phyloP scores from a whole-genome alignment of 1,139 yeast genomes.

The Protomyces pachydermus region DNA sequence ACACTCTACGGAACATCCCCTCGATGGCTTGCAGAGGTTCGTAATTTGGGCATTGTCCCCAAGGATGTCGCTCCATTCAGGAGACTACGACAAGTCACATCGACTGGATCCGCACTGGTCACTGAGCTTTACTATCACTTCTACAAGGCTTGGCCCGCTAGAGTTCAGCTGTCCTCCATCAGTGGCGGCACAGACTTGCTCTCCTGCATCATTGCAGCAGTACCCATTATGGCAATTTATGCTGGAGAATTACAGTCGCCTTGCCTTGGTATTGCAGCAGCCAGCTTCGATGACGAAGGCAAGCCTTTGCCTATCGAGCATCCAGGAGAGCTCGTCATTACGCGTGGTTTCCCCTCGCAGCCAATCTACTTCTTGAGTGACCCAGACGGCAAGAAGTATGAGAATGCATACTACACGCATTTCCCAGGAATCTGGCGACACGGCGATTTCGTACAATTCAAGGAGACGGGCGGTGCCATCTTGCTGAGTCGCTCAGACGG shows the following conservation, averaged over 20 bases:
- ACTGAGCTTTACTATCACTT: slow-evolving; percentile 33
- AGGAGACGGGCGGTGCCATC: slow-evolving; percentile 31
- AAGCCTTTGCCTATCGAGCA: slow-evolving; percentile 23
- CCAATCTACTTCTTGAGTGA: slow-evolving; percentile 34
- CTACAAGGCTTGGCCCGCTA: slow-evolving; percentile 30
- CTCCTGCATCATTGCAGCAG: slow-evolving; percentile 34
- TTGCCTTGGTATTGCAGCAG: slow-evolving; percentile 34
- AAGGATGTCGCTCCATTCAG: slow-evolving; percentile 7
- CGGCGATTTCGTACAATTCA: slow-evolving; percentile 33
- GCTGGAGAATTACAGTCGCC: slow-evolving; percentile 34
- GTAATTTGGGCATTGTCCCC: slow-evolving; percentile 3
- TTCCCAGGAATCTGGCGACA: slow-evolving; percentile 34
- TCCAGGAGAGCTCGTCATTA: slow-evolving; percentile 34
- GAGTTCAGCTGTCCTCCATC: slow-evolving; percentile 32
- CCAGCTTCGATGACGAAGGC: slow-evolving; percentile 32
- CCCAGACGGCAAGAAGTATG: slow-evolving; percentile 29
- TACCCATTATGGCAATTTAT: slow-evolving; percentile 31
- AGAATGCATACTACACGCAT: slow-evolving; percentile 32
- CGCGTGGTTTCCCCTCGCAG: slow-evolving; percentile 33
- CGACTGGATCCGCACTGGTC: slow-evolving; percentile 34
- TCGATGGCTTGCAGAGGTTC: slow-evolving; percentile 22
- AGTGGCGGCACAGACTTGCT: slow-evolving; percentile 35
- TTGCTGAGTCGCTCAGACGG: slow-evolving; percentile 35
- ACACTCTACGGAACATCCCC: slow-evolving; percentile 28
- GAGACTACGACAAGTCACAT: slow-evolving; percentile 28